phyloP scores from a whole-genome alignment of 176 grass and related monocot species.

The Avena insularis region DNA sequence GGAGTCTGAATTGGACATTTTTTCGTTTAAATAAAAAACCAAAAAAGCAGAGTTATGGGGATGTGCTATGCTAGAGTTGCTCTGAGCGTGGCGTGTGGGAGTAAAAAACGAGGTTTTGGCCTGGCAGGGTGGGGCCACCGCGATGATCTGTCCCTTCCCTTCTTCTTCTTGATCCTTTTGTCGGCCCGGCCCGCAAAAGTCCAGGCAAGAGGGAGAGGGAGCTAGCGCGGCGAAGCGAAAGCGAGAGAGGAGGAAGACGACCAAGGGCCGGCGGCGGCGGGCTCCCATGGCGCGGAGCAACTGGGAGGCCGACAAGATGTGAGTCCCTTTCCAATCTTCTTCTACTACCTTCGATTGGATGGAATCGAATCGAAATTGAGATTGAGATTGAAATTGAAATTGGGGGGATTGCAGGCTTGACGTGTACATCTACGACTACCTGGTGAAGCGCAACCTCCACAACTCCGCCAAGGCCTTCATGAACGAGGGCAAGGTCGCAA shows the following conservation, averaged over 20 bases:
- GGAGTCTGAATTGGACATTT: too few species aligned
- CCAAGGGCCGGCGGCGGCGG: neutral
- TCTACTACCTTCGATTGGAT: too few species aligned
- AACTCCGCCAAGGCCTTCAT: constrained; percentile 93
- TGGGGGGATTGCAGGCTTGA: constrained; percentile 67
- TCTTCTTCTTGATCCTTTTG: neutral
- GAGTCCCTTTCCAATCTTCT: constrained; percentile 12
- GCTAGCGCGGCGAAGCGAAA: neutral
- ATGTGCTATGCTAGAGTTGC: too few species aligned
- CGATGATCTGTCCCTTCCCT: neutral
- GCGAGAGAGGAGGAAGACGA: neutral
- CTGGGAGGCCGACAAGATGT: constrained; percentile 99
- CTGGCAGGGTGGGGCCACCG: neutral
- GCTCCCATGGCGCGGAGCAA: constrained; percentile 83
- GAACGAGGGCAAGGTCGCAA: constrained; percentile 87
- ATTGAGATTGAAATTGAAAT: neutral
- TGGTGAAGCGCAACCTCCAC: constrained; percentile 91
- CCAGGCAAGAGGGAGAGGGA: neutral
- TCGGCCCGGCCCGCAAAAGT: neutral
- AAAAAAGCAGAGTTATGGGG: too few species aligned
- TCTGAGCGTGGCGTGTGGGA: too few species aligned
- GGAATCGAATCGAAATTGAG: neutral
- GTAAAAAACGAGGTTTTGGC: neutral
- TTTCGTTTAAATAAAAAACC: too few species aligned
- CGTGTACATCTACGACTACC: constrained; percentile 97